These are phyloP conservation scores for Colletotrichum trifolii DNA, from an alignment of 2,329 filamentous ascomycete genomes.

Conservation along the genomic window DNA sequence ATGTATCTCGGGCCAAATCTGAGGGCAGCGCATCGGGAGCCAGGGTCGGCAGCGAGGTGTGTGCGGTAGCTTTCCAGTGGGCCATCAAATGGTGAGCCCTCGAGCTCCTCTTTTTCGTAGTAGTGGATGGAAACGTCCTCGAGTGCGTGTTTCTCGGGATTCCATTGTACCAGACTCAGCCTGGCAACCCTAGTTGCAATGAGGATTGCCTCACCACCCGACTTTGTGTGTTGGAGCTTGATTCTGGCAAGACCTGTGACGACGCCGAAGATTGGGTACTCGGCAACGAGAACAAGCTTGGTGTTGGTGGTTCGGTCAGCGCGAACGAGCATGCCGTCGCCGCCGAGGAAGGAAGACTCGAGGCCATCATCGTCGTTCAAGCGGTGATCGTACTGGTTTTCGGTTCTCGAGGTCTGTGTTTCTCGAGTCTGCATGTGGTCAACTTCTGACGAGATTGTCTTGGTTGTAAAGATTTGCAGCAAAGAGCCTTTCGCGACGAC, in stretches of 20 bases:
- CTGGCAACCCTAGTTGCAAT: conserved; percentile 91
- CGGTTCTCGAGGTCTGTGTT: conserved; percentile 52
- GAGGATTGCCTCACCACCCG: conserved; percentile 85
- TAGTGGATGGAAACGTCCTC: conserved; percentile 96
- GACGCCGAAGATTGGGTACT: conserved; percentile 86
- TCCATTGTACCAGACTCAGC: conserved; percentile 93
- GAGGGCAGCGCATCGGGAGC: conserved; percentile 91
- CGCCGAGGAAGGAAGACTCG: conserved; percentile 73
- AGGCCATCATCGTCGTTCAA: conserved; percentile 71
- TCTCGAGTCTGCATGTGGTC: conserved; percentile 55
- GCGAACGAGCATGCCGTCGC: conserved; percentile 69
- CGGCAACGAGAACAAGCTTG: conserved; percentile 85
- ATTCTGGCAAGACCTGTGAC: conserved; percentile 85
- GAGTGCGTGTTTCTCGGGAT: conserved; percentile 80
- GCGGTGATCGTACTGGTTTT: conserved; percentile 62
- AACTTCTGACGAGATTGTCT: conserved; percentile 73
- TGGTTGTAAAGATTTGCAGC: conserved; percentile 88
- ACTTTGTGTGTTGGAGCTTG: conserved; percentile 77
- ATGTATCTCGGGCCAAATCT: conserved; percentile 91
- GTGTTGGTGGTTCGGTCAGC: conserved; percentile 74
- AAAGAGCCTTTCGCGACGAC: conserved; percentile 92
- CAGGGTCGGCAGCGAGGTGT: conserved; percentile 87
- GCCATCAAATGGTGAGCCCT: conserved; percentile 83
- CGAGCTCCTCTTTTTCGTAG: conserved; percentile 94
- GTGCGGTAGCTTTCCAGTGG: conserved; percentile 81